Percentiles rank a stretch among this genome's conserved stretches.
Conservation (phyloP, 768 basidiomycete species). For the Rhodotorula kratochvilovae region DNA sequence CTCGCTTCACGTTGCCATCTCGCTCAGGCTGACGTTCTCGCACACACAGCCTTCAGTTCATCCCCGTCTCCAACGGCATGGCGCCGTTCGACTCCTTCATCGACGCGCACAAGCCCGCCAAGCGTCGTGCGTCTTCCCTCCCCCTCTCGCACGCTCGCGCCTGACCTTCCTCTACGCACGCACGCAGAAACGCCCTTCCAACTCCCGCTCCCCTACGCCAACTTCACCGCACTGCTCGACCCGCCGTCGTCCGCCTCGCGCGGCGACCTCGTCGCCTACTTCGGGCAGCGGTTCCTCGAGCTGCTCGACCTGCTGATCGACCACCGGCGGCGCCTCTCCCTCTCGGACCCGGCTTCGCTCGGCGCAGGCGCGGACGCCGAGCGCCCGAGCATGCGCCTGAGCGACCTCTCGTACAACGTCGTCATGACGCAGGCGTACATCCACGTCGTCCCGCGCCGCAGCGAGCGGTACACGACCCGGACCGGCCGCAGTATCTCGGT, state of each 20-base stretch:
- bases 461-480: slow-evolving; percentile 55
- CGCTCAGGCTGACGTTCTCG: not conserved
- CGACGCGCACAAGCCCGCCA: slow-evolving; percentile 22
- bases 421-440: slow-evolving; percentile 76
- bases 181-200: slow-evolving; percentile 27
- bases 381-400: slow-evolving; percentile 47
- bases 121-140: not conserved
- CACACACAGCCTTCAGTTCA: slow-evolving; percentile 33
- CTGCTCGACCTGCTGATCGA: slow-evolving; percentile 69
- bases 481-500: slow-evolving; percentile 55
- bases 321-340: slow-evolving; percentile 51
- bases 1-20: not conserved
- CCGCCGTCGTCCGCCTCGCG: slow-evolving; percentile 2
- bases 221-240: slow-evolving; percentile 31
- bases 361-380: slow-evolving; percentile 59
- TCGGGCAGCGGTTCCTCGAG: slow-evolving; percentile 63
- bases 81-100: slow-evolving; percentile 35
- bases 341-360: slow-evolving; percentile 43
- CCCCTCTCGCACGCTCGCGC: not conserved
- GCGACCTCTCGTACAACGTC: slow-evolving; percentile 72
- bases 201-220: slow-evolving; percentile 36
- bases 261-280: slow-evolving; percentile 50
- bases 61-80: slow-evolving; percentile 32
- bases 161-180: not conserved
- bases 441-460: slow-evolving; percentile 72